Base-by-base conservation (phyloP, 805 yeast species). In the Clavispora vitiphila region DNA sequence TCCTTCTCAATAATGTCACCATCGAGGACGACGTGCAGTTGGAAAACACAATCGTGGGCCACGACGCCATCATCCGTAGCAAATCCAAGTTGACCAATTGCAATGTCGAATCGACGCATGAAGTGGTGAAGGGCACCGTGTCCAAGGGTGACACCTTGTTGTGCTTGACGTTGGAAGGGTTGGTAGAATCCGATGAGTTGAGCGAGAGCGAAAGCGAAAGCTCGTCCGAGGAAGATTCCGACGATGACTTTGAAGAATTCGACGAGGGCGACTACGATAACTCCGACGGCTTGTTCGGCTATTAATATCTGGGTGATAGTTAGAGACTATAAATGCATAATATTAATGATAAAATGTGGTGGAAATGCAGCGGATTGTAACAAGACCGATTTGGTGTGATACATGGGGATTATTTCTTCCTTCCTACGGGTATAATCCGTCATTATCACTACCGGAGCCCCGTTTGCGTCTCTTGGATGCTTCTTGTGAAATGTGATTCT, bases 11-110 rank as follows among this genome's bases (percentile, higher is more conserved):
- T 54, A 77, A 78, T 39, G 95, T 82, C 18, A 64, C 63, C 1
- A 67, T 93, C 27, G 95, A 79, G 36, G 96, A 91, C 60, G 96
- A 86, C 51, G 82, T 77, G 11, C 76, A 69, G 39, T 60, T 84
- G 46, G 99, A 93, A 61, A 93, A 91, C 65, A 87, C 95, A 65
- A 81, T 91, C 15, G 70, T 93, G 39, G 99, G 98, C 12, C 67
- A 71, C 32, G 66, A 69, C 37, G 90, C 83, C 1, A 65, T 64
- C n/a, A 72, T 93, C 22, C 81, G 79, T 24, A 56, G 72, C 41
- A 86, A 83, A 61, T 70, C 79, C 34, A 80, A 75, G 57, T 74
- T 93, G 48, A 77, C 81, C 11, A 83, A 83, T 52, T 91, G 96
- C 71, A 82, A 86, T 48, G 83, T 93, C 20, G 98, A 90, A 61